Percentiles rank a stretch among this genome's conserved stretches.
phyloP scores from a whole-genome alignment of 2,329 filamentous ascomycete species.

The Ramichloridium luteum region DNA sequence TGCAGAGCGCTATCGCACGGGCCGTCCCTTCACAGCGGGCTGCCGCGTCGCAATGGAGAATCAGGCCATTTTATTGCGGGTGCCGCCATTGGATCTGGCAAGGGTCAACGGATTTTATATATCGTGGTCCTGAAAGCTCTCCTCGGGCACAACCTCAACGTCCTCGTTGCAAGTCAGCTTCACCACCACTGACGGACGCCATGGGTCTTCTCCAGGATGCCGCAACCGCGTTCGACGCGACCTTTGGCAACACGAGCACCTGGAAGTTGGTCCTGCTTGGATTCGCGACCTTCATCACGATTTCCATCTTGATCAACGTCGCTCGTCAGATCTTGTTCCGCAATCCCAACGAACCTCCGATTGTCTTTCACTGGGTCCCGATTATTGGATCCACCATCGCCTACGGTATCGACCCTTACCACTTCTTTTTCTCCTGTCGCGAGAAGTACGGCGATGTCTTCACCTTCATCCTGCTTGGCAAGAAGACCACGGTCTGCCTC shows the following conservation, averaged over 20 bases:
- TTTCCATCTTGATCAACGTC: conserved; percentile 65
- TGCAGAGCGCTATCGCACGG: no score
- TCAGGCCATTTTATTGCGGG: no score
- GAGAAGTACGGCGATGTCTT: conserved; percentile 84
- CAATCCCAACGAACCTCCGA: conserved; percentile 54
- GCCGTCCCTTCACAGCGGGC: no score
- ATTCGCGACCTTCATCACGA: conserved; percentile 36
- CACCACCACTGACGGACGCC: no score
- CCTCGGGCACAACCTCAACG: conserved; percentile 3
- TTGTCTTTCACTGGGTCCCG: conserved; percentile 54
- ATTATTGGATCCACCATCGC: conserved; percentile 81
- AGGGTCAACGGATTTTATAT: no score
- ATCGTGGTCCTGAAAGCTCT: background rate
- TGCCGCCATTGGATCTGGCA: no score
- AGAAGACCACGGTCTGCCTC: conserved; percentile 77
- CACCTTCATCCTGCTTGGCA: conserved; percentile 77
- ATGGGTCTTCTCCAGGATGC: conserved; percentile 21
- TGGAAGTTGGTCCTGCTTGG: conserved; percentile 35
- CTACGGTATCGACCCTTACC: conserved; percentile 89
- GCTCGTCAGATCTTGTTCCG: conserved; percentile 55
- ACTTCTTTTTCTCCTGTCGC: conserved; percentile 64
- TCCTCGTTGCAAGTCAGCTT: no score
- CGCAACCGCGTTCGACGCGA: conserved; percentile 9
- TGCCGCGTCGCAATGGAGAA: no score
- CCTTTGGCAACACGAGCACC: conserved; percentile 16